Evolutionary conservation across 306 rosid genomes (phyloP), one percentile per base, ranked within the genome.

Genomic region (Prunus padus): DNA sequence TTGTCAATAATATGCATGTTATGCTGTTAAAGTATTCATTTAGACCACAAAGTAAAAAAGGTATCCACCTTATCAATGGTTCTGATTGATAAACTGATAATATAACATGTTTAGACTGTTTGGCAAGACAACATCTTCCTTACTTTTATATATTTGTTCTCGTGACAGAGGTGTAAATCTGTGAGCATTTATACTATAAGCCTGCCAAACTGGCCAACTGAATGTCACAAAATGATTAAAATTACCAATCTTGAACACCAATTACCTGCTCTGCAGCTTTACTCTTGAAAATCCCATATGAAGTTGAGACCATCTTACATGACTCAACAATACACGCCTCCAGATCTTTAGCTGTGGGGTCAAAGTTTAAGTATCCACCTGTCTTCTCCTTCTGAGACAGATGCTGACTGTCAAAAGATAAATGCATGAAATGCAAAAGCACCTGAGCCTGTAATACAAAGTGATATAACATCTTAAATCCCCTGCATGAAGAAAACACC

Each of bases 221-320:
- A 23, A 31, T 22, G 20, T 64, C 72, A 23, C 46, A 61, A 63
- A 66, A 51, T 40, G 13, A 12, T 23, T 30, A 60, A 11, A 15
- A 14, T 0, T 45, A 73, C 56, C 22, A 44, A 49, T 33, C 51
- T 37, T 65, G 46, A 33, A 64, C 8, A 33, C 22, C 46, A 33
- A 64, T 19, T 84, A 95, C 99, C 96, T 92, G 90, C 78, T 90
- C 98, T 52, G 88, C 84, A 68, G 97, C 93, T 77, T 89, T 86
- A 81, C 80, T 83, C 88, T 92, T 95, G 89, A 95, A 95, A 80
- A 83, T 64, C 60, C 89, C 92, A 82, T 89, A 95, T 6, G 89
- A 84, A 71, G 76, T 78, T 44, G 93, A 77, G 69, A 95, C 99
- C 70, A 84, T 81, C 82, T 84, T 90, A 77, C 93, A 95, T 64